phyloP scores from a whole-genome alignment of 495 filamentous ascomycete genomes.

The Neurospora sublineolata region DNA sequence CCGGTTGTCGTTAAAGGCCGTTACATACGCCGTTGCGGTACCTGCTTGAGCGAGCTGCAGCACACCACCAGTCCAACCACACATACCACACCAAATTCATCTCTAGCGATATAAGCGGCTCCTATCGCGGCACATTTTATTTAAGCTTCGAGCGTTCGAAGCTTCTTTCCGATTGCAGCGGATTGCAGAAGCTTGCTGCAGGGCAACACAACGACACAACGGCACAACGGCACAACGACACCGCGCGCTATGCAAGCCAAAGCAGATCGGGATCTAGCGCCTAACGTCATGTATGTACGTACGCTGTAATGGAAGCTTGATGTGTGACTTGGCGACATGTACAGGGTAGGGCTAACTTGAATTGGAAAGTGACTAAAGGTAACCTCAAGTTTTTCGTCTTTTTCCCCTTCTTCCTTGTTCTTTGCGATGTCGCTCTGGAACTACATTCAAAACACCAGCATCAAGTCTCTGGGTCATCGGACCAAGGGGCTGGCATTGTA shows the following conservation, averaged over 20 bases:
- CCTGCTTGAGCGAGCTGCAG: neutral
- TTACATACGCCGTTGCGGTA: neutral
- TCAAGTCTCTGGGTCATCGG: neutral
- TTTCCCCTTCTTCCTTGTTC: neutral
- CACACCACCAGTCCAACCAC: neutral
- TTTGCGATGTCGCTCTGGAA: neutral
- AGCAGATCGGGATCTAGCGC: neutral
- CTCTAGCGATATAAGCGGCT: neutral
- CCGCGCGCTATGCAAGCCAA: neutral
- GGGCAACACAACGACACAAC: neutral
- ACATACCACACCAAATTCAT: neutral
- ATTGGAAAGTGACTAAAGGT: neutral
- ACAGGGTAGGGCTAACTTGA: neutral
- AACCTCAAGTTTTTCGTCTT: neutral
- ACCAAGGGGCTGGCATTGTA: neutral
- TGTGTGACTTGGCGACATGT: neutral
- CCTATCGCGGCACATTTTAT: neutral
- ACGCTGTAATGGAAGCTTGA: neutral
- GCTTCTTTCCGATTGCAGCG: neutral
- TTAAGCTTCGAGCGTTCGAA: neutral
- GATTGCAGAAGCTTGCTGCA: neutral
- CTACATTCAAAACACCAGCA: neutral
- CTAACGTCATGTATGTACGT: neutral
- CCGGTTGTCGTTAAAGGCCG: neutral
- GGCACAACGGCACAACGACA: too few relatives aligned